These are phyloP conservation scores for Pholiota molesta DNA, from an alignment of 768 basidiomycete species.

Conservation along the genomic window DNA sequence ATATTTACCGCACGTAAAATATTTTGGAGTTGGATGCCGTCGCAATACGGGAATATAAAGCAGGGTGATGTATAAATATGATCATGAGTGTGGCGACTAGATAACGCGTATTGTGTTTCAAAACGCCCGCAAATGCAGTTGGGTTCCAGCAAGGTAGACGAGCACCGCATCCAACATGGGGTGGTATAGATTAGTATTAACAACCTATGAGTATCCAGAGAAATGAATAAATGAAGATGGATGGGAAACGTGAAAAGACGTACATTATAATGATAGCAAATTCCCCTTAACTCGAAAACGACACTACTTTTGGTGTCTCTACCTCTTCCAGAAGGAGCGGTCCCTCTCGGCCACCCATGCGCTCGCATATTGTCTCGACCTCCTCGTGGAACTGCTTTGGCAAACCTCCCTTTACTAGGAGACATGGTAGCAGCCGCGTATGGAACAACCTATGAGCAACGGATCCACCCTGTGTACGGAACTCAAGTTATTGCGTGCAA, in stretches of 20 bases:
- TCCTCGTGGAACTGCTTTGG: constrained; percentile 52
- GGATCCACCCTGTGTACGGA: constrained; percentile 42
- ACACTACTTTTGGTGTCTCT: constrained; percentile 19
- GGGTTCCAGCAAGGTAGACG: background rate
- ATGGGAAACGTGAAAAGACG: background rate
- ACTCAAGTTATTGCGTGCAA: constrained; percentile 8
- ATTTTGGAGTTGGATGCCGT: background rate
- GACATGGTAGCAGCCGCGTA: constrained; percentile 47
- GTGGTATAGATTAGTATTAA: constrained; percentile 13
- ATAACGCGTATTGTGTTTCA: background rate
- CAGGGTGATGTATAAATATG: background rate
- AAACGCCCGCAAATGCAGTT: background rate
- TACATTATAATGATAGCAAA: constrained; percentile 20
- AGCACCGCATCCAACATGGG: constrained; percentile 3
- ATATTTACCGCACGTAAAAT: background rate
- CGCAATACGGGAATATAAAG: background rate
- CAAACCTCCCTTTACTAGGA: constrained; percentile 44
- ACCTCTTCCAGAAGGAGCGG: constrained; percentile 26
- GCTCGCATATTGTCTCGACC: constrained; percentile 42
- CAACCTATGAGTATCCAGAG: background rate
- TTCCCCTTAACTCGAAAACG: constrained; percentile 10
- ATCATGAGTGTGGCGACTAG: background rate
- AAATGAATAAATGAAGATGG: background rate
- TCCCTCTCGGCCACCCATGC: constrained; percentile 53
- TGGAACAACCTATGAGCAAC: constrained; percentile 54